Base-by-base conservation (phyloP, 371 early-diverging fungal species). In the Aphelidium insulamus region DNA sequence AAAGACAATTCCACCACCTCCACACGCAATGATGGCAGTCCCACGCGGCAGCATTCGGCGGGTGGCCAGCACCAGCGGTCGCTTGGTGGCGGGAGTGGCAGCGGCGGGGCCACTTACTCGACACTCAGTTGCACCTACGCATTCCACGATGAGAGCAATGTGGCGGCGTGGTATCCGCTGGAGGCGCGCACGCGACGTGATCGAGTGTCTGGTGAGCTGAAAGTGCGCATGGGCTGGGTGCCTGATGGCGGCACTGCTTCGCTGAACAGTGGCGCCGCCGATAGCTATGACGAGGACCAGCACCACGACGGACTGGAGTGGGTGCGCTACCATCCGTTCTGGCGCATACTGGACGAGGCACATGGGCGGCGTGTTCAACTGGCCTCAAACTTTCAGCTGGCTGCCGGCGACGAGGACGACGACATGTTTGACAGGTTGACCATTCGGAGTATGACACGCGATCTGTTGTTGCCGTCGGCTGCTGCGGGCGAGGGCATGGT, bases 401-500 rank as follows among this genome's bases (percentile, higher is more conserved):
- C 50, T 1, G 20, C 23, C 8, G 31, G 33, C 11, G 44, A 44
- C 2, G 40, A 30, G 28, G 36, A 18, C 40, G 37, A 8, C 25
- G 40, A 4, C 34, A 43, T 0, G 39, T 33, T 1, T 27, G 41
- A 2, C 34, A 46, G 6, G 21, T 48, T 4, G 34, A 40, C 23
- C 39, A 41, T 4, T 41, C 47, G n/a, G n/a, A n/a, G n/a, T n/a
- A n/a, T 0, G 45, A 44, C 0, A 41, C 47, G 1, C 50, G 46
- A 5, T 43, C 44, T 10, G 29, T 23, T 5, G 26, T 28, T 23
- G 19, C 34, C 35, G 16, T 31, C 52, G 3, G 59, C 49, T 28
- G 41, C 65, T 5, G 45, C 56, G 36, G 76, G 76, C 2, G 53
- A 71, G 1, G 55, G 57, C 7, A 71, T 64, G 37, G 39, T 75